Conservation (phyloP, 768 basidiomycete genomes). For the Hirschioporus abietinus region DNA sequence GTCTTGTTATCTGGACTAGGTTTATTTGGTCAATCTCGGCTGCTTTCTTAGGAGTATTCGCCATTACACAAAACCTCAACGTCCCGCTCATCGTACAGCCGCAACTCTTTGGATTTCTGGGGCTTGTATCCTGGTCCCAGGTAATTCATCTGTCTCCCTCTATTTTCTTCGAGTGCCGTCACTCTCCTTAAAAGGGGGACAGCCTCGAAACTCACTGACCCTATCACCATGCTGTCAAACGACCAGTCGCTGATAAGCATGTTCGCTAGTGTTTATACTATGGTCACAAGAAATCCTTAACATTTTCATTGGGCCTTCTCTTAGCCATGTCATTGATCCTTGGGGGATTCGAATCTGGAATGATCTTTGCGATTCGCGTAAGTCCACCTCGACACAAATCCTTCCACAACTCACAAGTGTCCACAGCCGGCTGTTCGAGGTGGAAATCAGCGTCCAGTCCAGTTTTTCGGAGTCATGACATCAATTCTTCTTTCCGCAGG, state of each 20-base stretch:
- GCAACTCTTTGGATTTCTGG: conserved; percentile 57
- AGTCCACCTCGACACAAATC: conserved; percentile 18
- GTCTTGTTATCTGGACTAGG: conserved; percentile 27
- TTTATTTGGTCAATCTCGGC: conserved; percentile 58
- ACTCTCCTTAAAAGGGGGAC: background rate
- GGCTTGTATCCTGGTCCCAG: conserved; percentile 62
- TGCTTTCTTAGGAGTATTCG: conserved; percentile 64
- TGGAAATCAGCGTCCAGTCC: conserved; percentile 33
- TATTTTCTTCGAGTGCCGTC: background rate
- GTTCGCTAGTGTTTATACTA: conserved; percentile 63
- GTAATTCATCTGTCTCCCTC: conserved; percentile 27
- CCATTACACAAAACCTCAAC: conserved; percentile 57
- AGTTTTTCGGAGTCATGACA: conserved; percentile 58
- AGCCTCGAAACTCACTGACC: too few relatives aligned
- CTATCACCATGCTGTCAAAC: too few relatives aligned
- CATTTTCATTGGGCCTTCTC: conserved; percentile 30
- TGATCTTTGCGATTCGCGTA: conserved; percentile 55
- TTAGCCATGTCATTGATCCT: conserved; percentile 35
- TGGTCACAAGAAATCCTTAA: conserved; percentile 34
- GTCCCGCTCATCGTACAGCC: conserved; percentile 69
- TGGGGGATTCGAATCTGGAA: conserved; percentile 53
- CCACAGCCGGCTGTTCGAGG: conserved; percentile 31
- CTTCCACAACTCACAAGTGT: background rate
- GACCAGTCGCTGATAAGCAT: background rate
- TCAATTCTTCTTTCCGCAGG: conserved; percentile 51